Base-by-base conservation (phyloP, 306 rosid genomes). In the Geum urbanum region DNA sequence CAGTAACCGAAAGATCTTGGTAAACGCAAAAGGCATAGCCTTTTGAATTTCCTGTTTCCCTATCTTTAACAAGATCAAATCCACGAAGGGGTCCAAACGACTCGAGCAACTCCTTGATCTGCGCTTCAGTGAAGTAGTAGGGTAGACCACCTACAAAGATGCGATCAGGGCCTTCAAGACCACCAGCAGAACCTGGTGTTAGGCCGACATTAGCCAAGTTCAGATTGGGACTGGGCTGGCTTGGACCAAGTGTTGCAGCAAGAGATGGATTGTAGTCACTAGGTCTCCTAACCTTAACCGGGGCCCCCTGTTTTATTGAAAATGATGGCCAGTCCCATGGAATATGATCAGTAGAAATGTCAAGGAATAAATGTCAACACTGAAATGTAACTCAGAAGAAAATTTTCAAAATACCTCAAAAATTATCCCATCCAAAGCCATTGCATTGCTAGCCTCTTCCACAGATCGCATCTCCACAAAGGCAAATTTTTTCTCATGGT, bases 401-500 rank as follows among this genome's bases (percentile, higher is more conserved):
- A 63, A 77, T 6, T 44, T 32, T 3, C 12, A 15, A 15, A 13
- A 52, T 81, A 88, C 99, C 96, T 94, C 99, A 71, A 94, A 94
- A 73, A 94, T 94, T 76, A 94, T 94, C 75, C 99, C 99, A 83
- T 94, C 99, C 73, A 94, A 74, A 53, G 99, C 97, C 99, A 94
- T 94, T 70, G 99, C 99, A 82, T 94, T 94, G 77, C 99, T 94
- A 60, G 99, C 99, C 82, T 94, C 99, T 82, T 94, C 99, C 72
- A 94, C 99, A 43, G 99, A 94, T 83, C 99, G 87, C 99, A 94
- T 94, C 81, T 94, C 99, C 70, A 94, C 99, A 43, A 94, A 94
- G 41, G 99, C 99, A 65, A 94, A 94, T 80, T 94, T 94, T 84
- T 94, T 94, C 77, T 94, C 99, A 83, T 94, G 99, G 84, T 94